These are phyloP conservation scores for Phytopythium delawarense DNA, from an alignment of 352 stramenopile genomes.

Conservation along the genomic window DNA sequence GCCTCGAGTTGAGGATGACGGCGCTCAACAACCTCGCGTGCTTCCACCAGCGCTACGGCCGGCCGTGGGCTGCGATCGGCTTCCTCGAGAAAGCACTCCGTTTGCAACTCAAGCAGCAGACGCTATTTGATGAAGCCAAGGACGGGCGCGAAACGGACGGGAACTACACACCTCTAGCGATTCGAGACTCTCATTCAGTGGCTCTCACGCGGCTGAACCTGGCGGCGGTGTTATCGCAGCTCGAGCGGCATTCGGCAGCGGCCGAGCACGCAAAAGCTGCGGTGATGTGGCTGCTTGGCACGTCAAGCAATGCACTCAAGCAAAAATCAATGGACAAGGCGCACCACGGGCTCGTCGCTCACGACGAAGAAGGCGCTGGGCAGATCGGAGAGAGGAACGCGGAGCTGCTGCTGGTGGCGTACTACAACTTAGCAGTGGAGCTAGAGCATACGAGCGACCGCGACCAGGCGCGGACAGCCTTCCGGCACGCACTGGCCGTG, in stretches of 20 bases:
- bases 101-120: conserved; percentile 34
- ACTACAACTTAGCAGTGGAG: conserved; percentile 62
- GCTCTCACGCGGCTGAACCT: conserved; percentile 2
- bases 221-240: conserved; percentile 42
- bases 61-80: conserved; percentile 32
- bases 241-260: conserved; percentile 39
- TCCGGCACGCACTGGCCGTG: conserved; percentile 17
- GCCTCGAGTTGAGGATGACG: conserved; percentile 36
- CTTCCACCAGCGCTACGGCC: conserved; percentile 38
- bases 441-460: conserved; percentile 41
- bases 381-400: not conserved
- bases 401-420: conserved; percentile 38
- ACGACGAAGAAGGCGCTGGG: not conserved
- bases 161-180: too few species aligned
- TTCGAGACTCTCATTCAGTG: too few species aligned
- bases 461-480: conserved; percentile 15
- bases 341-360: not conserved
- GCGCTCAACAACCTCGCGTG: conserved; percentile 71
- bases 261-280: conserved; percentile 40
- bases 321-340: too few species aligned
- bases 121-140: not conserved
- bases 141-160: too few species aligned
- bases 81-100: conserved; percentile 46
- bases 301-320: not conserved
- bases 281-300: conserved; percentile 23